Conservation (phyloP, 1,139 yeast genomes). For the Saccharomycopsis hybrid region DNA sequence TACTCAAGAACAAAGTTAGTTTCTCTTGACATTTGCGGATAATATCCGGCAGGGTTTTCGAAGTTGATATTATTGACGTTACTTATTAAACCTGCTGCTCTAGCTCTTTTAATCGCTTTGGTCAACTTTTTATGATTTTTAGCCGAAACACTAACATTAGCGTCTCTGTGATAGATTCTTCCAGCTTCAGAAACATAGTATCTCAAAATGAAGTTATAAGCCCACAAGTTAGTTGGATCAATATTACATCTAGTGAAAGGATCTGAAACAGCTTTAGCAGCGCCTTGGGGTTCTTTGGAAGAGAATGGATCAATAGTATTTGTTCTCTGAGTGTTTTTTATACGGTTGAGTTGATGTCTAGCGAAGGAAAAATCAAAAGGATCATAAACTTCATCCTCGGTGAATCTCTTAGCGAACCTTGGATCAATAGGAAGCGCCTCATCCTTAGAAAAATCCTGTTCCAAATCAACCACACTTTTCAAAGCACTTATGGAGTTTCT, state of each 20-base stretch:
- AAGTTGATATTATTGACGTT: constrained; percentile 10
- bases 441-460: constrained; percentile 27
- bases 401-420: constrained; percentile 37
- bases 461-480: constrained; percentile 27
- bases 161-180: constrained; percentile 56
- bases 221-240: constrained; percentile 59
- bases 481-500: constrained; percentile 17
- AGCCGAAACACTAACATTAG: constrained; percentile 54
- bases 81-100: constrained; percentile 55
- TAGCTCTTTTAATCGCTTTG: constrained; percentile 63
- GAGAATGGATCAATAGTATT: constrained; percentile 16
- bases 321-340: neutral
- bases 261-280: constrained; percentile 25
- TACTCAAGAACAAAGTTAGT: constrained; percentile 43
- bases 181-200: constrained; percentile 57
- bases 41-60: constrained; percentile 82
- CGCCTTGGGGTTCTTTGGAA: constrained; percentile 13
- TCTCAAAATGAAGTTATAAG: constrained; percentile 59
- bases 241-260: constrained; percentile 51
- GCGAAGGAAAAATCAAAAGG: constrained; percentile 71
- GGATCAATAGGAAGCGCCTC: constrained; percentile 25
- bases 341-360: constrained; percentile 26
- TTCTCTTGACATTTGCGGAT: constrained; percentile 85
- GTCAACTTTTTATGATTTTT: constrained; percentile 59
- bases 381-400: constrained; percentile 47